Base-by-base conservation (phyloP, 2,329 filamentous ascomycete species). In the Fusarium anthophilum region DNA sequence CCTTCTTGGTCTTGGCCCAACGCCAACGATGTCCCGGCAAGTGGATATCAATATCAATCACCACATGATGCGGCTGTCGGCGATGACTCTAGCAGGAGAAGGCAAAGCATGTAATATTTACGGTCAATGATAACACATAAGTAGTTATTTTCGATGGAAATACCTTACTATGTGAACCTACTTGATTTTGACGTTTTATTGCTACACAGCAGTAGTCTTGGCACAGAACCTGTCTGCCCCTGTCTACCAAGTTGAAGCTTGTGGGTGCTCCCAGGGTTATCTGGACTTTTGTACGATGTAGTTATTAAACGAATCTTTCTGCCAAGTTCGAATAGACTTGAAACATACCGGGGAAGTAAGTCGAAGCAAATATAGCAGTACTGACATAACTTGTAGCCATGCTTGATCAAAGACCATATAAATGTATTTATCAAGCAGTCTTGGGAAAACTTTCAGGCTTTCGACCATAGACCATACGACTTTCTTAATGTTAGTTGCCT, bases 401-500 rank as follows among this genome's bases (percentile, higher is more conserved):
- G 14, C 51, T 37, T 37, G 7, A 18, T 39, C 24, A 28, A 17
- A 55, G 3, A 28, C 11, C 20, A 28, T 7, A 24, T n/a, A 24
- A 24, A 24, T 26, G 28, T 7, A 41, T 44, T 37, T 1, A 38
- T 37, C 35, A 65, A 41, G 44, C 26, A 15, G 28, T 8, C 6
- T 22, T 41, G 4, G 28, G 17, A 9, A 7, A 26, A n/a, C 22
- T 30, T 38, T 55, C 55, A 5, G 69, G 64, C 44, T 71, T 76
- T 32, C 62, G 64, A 15, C 74, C 74, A 53, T 66, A 73, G 5
- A 66, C 64, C 17, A 74, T 64, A 54, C 67, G 63, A 2, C 63
- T 76, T 22, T 41, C 26, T 8, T 7, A 5, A 6, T 28, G 24
- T 63, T 22, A 48, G 39, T 14, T 5, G 7, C 7, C 15, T 15